Percentiles rank a stretch among this genome's conserved stretches.
Evolutionary conservation across 1,284 basidiomycete genomes (phyloP).

Genomic region (Heterobasidion occidentale): DNA sequence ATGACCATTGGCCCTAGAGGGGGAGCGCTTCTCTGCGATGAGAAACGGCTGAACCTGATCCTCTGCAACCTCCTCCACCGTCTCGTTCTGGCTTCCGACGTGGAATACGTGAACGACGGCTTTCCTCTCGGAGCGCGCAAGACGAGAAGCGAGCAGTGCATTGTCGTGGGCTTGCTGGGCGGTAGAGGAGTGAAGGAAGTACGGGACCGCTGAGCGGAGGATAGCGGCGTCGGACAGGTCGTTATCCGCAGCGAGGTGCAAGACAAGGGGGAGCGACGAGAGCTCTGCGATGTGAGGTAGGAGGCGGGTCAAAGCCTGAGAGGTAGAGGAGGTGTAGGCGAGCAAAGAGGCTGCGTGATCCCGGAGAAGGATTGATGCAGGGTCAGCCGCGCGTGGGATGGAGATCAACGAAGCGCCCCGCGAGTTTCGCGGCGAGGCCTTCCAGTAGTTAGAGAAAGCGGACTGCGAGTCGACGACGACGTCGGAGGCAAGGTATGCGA

Average conservation of each 20-base stretch:
- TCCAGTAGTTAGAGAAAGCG: slow-evolving; percentile 26
- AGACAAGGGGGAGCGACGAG: slow-evolving; percentile 41
- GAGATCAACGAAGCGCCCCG: slow-evolving; percentile 24
- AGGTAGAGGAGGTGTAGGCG: slow-evolving; percentile 43
- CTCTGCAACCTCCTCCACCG: slow-evolving; percentile 46
- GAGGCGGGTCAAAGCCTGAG: slow-evolving; percentile 42
- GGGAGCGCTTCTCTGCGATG: slow-evolving; percentile 28
- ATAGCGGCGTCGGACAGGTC: slow-evolving; percentile 54
- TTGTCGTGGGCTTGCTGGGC: slow-evolving; percentile 68
- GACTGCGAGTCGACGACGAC: slow-evolving; percentile 47
- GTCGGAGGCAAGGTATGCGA: slow-evolving; percentile 65
- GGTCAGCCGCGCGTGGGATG: slow-evolving; percentile 54
- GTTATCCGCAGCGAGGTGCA: slow-evolving; percentile 44
- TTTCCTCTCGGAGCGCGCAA: slow-evolving; percentile 51
- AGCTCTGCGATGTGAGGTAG: slow-evolving; percentile 53
- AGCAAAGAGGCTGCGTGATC: slow-evolving; percentile 31
- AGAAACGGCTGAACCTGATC: slow-evolving; percentile 55
- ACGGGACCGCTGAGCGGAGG: slow-evolving; percentile 49
- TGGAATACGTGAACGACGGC: slow-evolving; percentile 82
- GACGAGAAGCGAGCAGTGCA: slow-evolving; percentile 60
- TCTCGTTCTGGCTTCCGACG: slow-evolving; percentile 21
- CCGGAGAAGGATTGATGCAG: slow-evolving; percentile 43
- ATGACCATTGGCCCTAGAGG: slow-evolving; percentile 25
- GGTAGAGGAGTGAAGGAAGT: slow-evolving; percentile 55
- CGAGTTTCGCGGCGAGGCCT: slow-evolving; percentile 9